phyloP scores from a whole-genome alignment of 805 yeast genomes.

The Wickerhamomyces silvicola region DNA sequence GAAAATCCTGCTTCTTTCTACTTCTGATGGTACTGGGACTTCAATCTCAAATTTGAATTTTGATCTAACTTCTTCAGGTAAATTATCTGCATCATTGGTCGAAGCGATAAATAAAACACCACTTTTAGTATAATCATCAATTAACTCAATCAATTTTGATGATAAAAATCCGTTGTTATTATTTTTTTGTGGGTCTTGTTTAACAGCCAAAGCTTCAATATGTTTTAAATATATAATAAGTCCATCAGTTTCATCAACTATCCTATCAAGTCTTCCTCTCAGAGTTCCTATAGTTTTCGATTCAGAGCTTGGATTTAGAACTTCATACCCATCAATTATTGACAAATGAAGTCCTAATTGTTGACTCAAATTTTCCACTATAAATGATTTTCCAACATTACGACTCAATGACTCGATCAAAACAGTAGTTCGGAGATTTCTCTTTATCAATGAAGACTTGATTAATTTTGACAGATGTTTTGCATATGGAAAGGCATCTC shows the following conservation, averaged over 20 bases:
- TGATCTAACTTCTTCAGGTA: conserved; percentile 61
- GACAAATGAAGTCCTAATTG: conserved; percentile 61
- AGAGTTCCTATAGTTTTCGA: conserved; percentile 73
- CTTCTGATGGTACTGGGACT: conserved; percentile 71
- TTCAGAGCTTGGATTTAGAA: conserved; percentile 64
- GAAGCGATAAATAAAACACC: conserved; percentile 57
- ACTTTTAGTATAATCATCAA: conserved; percentile 45
- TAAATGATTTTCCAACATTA: conserved; percentile 72
- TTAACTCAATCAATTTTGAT: conserved; percentile 48
- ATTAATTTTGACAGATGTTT: conserved; percentile 47
- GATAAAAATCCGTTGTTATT: conserved; percentile 23
- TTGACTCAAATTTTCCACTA: conserved; percentile 48
- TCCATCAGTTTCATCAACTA: conserved; percentile 38
- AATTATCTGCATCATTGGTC: conserved; percentile 56
- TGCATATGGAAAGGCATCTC: conserved; percentile 39
- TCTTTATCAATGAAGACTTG: conserved; percentile 37
- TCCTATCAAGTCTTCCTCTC: conserved; percentile 67
- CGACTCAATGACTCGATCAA: conserved; percentile 63
- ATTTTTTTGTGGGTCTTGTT: conserved; percentile 53
- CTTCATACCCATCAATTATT: conserved; percentile 63
- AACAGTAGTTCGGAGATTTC: conserved; percentile 52
- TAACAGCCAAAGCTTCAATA: conserved; percentile 66
- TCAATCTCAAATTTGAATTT: conserved; percentile 71
- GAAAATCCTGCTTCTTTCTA: conserved; percentile 64
- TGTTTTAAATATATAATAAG: conserved; percentile 60